These are phyloP conservation scores for Solanum etuberosum DNA, from an alignment of 257 asterid genomes.

Conservation along the genomic window DNA sequence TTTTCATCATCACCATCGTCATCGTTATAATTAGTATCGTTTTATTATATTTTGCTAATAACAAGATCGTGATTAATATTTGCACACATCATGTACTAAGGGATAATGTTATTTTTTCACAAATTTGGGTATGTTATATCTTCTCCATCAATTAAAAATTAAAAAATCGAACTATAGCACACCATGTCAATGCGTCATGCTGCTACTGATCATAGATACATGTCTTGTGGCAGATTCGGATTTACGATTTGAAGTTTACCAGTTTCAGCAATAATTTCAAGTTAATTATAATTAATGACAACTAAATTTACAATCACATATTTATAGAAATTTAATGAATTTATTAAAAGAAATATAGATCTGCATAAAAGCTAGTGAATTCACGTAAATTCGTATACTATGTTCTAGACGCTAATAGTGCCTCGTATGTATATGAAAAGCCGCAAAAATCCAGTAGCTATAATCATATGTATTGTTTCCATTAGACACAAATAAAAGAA, in stretches of 20 bases:
- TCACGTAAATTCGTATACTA: background rate
- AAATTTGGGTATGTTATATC: background rate
- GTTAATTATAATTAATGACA: background rate
- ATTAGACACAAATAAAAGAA: background rate
- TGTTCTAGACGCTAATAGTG: too few species aligned
- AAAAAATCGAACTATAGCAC: background rate
- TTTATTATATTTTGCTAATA: background rate
- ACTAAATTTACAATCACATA: too few species aligned
- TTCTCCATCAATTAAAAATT: background rate
- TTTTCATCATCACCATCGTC: background rate
- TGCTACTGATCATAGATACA: background rate
- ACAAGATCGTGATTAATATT: background rate
- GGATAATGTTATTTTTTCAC: background rate
- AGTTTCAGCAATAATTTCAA: background rate
- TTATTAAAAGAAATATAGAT: background rate
- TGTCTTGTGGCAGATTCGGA: background rate
- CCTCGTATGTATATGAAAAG: background rate
- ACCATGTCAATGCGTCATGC: background rate
- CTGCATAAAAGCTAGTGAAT: background rate
- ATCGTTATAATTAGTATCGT: background rate
- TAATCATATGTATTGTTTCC: background rate
- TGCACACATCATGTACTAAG: background rate
- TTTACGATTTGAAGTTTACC: background rate
- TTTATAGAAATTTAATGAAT: background rate
- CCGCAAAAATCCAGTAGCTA: background rate